phyloP scores from a whole-genome alignment of 345 rosid species.

The Eucalyptus dawsonii region DNA sequence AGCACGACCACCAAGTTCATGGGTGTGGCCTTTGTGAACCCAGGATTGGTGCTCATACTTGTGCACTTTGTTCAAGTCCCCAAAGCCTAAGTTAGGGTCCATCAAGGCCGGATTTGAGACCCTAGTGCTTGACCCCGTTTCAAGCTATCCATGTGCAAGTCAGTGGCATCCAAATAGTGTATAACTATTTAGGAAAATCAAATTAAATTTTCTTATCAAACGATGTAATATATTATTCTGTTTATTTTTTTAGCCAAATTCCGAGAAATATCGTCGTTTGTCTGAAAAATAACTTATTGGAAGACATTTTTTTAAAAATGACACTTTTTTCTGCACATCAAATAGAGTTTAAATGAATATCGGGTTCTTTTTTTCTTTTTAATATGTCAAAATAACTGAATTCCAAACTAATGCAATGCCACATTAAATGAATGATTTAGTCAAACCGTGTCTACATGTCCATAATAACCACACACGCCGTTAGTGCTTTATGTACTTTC shows the following conservation, averaged over 20 bases:
- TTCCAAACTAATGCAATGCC: not conserved
- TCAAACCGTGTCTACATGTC: not conserved
- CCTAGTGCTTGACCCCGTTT: not conserved
- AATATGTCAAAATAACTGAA: not conserved
- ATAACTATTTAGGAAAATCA: not conserved
- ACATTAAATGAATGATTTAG: not conserved
- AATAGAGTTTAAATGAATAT: not conserved
- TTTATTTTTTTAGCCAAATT: not conserved
- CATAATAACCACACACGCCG: not conserved
- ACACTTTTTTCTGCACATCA: not conserved
- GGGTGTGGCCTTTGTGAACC: not conserved
- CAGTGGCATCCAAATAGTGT: not conserved
- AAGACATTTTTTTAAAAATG: not conserved
- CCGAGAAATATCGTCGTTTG: not conserved
- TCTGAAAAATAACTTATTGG: not conserved
- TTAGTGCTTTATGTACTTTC: not conserved
- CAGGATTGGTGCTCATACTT: not conserved
- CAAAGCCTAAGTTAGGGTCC: not conserved
- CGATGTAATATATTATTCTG: no score
- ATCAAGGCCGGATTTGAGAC: rapidly evolving
- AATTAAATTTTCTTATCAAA: no score
- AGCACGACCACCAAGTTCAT: not conserved
- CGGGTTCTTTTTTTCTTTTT: not conserved
- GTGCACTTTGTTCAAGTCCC: not conserved
- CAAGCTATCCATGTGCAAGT: not conserved